These are phyloP conservation scores for Jacaranda copaia DNA, from an alignment of 257 asterid genomes.

Conservation along the genomic window DNA sequence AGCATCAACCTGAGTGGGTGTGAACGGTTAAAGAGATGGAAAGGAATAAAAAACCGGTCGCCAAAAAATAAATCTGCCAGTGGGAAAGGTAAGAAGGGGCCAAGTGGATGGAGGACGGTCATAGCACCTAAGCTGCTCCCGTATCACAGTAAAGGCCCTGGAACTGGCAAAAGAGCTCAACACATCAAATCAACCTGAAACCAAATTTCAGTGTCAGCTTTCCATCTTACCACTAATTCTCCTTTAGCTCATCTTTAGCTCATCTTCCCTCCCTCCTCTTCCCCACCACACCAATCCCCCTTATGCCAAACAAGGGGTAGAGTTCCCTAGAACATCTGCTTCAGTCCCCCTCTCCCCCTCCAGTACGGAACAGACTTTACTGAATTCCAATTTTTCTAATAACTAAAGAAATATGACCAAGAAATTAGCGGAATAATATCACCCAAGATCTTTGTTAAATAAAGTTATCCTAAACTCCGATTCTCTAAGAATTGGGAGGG, in stretches of 20 bases:
- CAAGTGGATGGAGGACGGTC: not conserved
- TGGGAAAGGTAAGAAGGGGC: not conserved
- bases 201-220: not conserved
- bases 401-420: not conserved
- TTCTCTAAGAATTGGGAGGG: no score
- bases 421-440: not conserved
- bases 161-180: constrained; percentile 17
- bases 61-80: constrained; percentile 15
- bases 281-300: not conserved
- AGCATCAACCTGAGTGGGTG: constrained; percentile 3
- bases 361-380: constrained; percentile 5
- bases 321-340: constrained; percentile 1
- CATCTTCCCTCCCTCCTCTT: no score
- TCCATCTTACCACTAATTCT: constrained; percentile 19
- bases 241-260: not conserved
- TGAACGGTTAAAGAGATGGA: not conserved
- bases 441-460: not conserved
- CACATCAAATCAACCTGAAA: constrained; percentile 9
- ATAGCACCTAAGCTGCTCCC: constrained; percentile 9
- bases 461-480: no score
- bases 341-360: not conserved
- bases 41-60: constrained; percentile 2
- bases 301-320: not conserved
- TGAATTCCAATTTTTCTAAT: not conserved
- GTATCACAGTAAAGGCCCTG: constrained; percentile 10